phyloP scores from a whole-genome alignment of 208 protist genomes.

The Phytomonas francai region DNA sequence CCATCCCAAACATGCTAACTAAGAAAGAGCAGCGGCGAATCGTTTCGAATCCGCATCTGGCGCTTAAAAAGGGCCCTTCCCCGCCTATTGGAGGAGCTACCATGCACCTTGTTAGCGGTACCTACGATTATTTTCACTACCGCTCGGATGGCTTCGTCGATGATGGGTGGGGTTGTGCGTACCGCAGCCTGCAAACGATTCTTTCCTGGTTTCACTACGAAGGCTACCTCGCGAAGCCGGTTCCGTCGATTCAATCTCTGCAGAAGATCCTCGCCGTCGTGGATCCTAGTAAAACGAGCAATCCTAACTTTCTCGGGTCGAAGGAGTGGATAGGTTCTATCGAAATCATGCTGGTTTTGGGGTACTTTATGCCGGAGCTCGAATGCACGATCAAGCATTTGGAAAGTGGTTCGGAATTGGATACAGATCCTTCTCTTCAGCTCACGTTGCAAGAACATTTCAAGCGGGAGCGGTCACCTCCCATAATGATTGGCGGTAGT shows the following conservation, averaged over 20 bases:
- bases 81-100: constrained; percentile 28
- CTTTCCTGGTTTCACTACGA: constrained; percentile 79
- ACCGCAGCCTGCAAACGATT: constrained; percentile 87
- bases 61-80: constrained; percentile 14
- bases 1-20: background rate
- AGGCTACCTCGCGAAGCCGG: constrained; percentile 23
- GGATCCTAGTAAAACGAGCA: constrained; percentile 73
- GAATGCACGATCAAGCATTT: constrained; percentile 86
- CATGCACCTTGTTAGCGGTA: constrained; percentile 46
- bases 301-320: constrained; percentile 83
- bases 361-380: constrained; percentile 61
- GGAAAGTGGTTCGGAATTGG: constrained; percentile 73
- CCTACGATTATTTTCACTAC: constrained; percentile 95
- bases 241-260: constrained; percentile 73
- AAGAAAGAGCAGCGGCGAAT: constrained; percentile 27
- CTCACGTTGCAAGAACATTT: constrained; percentile 83
- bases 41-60: constrained; percentile 32
- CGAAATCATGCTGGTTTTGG: constrained; percentile 87
- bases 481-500: constrained; percentile 95
- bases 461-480: constrained; percentile 47
- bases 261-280: constrained; percentile 77
- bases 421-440: constrained; percentile 61
- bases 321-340: constrained; percentile 94
- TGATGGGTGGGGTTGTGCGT: constrained; percentile 95
- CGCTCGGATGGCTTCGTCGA: constrained; percentile 89